Conservation (phyloP, 352 stramenopile species). For the Globisporangium carolinianum region DNA sequence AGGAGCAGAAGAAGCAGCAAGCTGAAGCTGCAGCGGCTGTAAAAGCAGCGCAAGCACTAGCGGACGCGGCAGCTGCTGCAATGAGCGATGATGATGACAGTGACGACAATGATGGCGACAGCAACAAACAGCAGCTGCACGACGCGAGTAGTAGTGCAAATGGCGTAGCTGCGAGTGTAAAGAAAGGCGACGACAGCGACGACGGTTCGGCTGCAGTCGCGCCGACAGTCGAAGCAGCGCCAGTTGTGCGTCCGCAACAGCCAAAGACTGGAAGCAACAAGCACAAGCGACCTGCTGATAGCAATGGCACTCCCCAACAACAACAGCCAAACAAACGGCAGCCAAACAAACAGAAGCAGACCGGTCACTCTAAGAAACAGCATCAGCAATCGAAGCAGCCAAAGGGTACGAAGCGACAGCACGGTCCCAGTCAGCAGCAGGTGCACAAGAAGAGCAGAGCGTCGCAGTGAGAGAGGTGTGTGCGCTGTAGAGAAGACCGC, state of each 20-base stretch:
- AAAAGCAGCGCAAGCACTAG: conserved; percentile 16
- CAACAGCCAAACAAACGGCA: background rate
- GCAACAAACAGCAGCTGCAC: background rate
- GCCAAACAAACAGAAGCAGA: conserved; percentile 1
- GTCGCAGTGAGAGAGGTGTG: too few species aligned
- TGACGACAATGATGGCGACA: background rate
- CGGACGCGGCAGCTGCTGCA: background rate
- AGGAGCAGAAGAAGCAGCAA: conserved; percentile 24
- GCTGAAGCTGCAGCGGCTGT: conserved; percentile 3
- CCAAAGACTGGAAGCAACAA: too few species aligned
- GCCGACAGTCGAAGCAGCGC: background rate
- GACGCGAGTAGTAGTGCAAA: background rate
- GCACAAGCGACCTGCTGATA: too few species aligned
- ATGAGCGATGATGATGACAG: conserved; percentile 1
- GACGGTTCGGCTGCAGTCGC: background rate
- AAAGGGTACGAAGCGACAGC: conserved; percentile 4
- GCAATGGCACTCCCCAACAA: background rate
- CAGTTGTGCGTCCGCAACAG: too few species aligned
- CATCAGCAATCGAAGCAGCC: background rate
- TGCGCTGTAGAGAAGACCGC: too few species aligned
- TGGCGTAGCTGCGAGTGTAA: background rate
- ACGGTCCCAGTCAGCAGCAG: background rate
- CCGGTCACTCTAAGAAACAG: conserved; percentile 2
- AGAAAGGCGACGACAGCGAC: background rate
- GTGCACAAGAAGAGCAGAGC: background rate